Base-by-base conservation (phyloP, 2,329 filamentous ascomycete genomes). In the Emericellopsis atlantica region DNA sequence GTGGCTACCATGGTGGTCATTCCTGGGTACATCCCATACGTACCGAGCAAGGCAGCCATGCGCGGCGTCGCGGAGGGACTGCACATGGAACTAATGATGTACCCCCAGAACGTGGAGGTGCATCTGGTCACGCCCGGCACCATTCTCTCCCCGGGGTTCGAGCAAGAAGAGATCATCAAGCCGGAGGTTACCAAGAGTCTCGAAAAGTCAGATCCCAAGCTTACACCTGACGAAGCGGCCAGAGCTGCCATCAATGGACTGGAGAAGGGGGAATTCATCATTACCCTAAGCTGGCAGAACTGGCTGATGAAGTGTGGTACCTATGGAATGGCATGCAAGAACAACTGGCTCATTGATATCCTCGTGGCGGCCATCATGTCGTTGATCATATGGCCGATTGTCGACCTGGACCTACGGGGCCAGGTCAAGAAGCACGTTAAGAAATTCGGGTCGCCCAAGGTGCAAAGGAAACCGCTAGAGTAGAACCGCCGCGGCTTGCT, bases 101-200 rank as follows among this genome's bases (percentile, higher is more conserved):
- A 96, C 66, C 88, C 89, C 36, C 81, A 81, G 40, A 75, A 81
- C 35, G 80, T 96, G 41, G 77, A 83, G 50, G 70, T 95, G 16
- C 86, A 94, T 53, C 74, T 86, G 34, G 76, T 96, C 11, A 84
- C 80, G 51, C 92, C 92, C 0, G 90, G 84, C 40, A 86, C 83
- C 3, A 96, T 98, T 47, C 69, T 78, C 12, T 81, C 75, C 6
- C 80, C 86, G 0, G 88, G 89, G 1, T 73, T 81, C 40, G 80
- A 81, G 45, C 69, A 74, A 15, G 90, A 96, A 64, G 81, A 93
- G 53, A 60, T 66, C 51, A 74, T 74, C 23, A 96, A 96, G 62
- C 90, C 89, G 7, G 76, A 72, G 5, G 70, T 95, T 39, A 95
- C 89, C 4, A 72, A 78, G 49, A 69, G 81, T 40, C 63, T 96